phyloP scores from a whole-genome alignment of 108 stramenopile species.

The Fistulifera pelliculosa region DNA sequence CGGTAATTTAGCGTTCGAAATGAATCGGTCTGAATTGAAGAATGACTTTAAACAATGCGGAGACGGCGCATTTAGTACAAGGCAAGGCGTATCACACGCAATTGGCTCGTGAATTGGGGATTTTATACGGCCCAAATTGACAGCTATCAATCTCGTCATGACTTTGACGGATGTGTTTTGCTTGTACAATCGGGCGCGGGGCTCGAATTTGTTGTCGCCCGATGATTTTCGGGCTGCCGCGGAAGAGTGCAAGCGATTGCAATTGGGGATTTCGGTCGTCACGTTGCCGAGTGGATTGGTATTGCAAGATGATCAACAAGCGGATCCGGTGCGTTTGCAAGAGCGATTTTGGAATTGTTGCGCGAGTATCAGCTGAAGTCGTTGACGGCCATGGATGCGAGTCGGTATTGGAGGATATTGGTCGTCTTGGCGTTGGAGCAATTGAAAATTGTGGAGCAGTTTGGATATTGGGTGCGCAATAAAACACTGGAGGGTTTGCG shows the following conservation, averaged over 20 bases:
- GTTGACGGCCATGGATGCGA: slow-evolving; percentile 52
- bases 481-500: slow-evolving; percentile 63
- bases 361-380: slow-evolving; percentile 14
- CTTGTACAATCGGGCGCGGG: slow-evolving; percentile 91
- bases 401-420: slow-evolving; percentile 49
- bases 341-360: not conserved
- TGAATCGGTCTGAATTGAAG: slow-evolving; percentile 79
- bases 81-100: slow-evolving; percentile 2
- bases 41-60: slow-evolving; percentile 77
- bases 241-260: slow-evolving; percentile 46
- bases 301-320: slow-evolving; percentile 56
- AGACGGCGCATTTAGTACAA: slow-evolving; percentile 36
- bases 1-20: slow-evolving; percentile 74
- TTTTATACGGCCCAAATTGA: slow-evolving; percentile 62
- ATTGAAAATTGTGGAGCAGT: slow-evolving; percentile 66
- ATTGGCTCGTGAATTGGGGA: slow-evolving; percentile 92
- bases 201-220: slow-evolving; percentile 92
- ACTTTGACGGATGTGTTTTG: slow-evolving; percentile 81
- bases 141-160: slow-evolving; percentile 53
- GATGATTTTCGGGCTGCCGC: slow-evolving; percentile 85
- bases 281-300: slow-evolving; percentile 85
- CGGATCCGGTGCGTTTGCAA: not conserved
- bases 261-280: slow-evolving; percentile 72
- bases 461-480: slow-evolving; percentile 77
- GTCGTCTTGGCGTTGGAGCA: slow-evolving; percentile 79